A percentile compares a stretch with the other conserved stretches of the same genome.
Evolutionary conservation across 306 rosid species (phyloP).

Genomic region (Cucurbita ficifolia): DNA sequence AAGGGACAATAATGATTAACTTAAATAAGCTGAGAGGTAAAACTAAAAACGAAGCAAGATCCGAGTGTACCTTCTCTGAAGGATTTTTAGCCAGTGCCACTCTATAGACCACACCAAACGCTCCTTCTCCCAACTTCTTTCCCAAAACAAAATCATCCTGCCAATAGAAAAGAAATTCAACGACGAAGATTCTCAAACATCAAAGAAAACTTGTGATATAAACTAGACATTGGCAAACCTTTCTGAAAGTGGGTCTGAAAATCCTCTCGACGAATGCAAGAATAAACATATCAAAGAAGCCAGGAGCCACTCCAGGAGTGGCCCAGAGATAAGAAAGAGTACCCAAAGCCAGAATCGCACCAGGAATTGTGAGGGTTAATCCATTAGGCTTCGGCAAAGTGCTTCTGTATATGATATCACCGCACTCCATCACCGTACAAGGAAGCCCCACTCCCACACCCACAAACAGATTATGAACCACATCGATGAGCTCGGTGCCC

Average conservation of each 20-base stretch:
- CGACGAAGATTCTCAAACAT: neutral
- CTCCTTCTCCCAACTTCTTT: constrained; percentile 90
- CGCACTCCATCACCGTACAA: constrained; percentile 90
- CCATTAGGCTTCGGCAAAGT: constrained; percentile 67
- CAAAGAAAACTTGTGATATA: neutral
- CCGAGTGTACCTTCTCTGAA: constrained; percentile 49
- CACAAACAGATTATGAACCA: constrained; percentile 43
- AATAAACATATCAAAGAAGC: constrained; percentile 92
- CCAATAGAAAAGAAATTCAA: constrained; percentile 5
- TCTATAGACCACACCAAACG: constrained; percentile 83
- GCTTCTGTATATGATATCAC: constrained; percentile 82
- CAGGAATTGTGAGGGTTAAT: constrained; percentile 59
- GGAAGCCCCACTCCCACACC: constrained; percentile 93
- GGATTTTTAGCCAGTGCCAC: constrained; percentile 57
- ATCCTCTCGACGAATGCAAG: constrained; percentile 81
- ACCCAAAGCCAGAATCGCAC: constrained; percentile 54
- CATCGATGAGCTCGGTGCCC: constrained; percentile 37
- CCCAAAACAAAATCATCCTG: constrained; percentile 89
- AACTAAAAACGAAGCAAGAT: neutral
- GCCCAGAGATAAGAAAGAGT: constrained; percentile 91
- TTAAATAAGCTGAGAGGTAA: neutral
- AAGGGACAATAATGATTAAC: neutral
- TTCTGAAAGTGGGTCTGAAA: constrained; percentile 58
- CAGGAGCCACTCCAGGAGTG: constrained; percentile 94
- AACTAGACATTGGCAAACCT: constrained; percentile 27